A percentile compares a stretch with the other conserved stretches of the same genome.
Conservation (phyloP, 2,329 filamentous ascomycete species). For the Aphanocladium album region DNA sequence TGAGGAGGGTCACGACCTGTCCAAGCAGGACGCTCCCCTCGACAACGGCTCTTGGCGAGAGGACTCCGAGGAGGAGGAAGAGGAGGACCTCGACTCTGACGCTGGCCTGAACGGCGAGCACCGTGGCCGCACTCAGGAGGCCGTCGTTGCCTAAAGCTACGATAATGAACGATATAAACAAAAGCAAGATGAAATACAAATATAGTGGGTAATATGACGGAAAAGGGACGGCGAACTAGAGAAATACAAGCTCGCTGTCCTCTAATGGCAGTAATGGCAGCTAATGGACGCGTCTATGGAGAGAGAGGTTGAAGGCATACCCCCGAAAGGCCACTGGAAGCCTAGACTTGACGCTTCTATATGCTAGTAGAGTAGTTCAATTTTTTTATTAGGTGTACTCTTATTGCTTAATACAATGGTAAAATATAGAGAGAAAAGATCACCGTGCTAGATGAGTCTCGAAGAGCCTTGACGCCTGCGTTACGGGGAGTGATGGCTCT, state of each 20-base stretch:
- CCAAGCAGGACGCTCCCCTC: slow-evolving; percentile 72
- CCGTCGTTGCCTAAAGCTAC: slow-evolving; percentile 37
- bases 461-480: background rate
- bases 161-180: slow-evolving; percentile 2
- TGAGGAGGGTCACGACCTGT: slow-evolving; percentile 75
- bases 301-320: slow-evolving; percentile 12
- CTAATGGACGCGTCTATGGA: background rate
- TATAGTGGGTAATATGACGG: slow-evolving; percentile 6
- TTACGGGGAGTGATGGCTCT: background rate
- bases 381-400: slow-evolving; percentile 18
- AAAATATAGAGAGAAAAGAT: background rate
- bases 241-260: slow-evolving; percentile 3
- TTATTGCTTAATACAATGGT: slow-evolving; percentile 24
- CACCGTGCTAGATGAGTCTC: background rate
- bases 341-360: slow-evolving; percentile 10
- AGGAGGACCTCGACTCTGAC: slow-evolving; percentile 56
- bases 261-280: slow-evolving; percentile 11
- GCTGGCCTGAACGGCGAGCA: slow-evolving; percentile 50
- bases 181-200: slow-evolving; percentile 3
- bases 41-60: slow-evolving; percentile 78
- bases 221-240: slow-evolving; percentile 5
- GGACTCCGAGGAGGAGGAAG: slow-evolving; percentile 61
- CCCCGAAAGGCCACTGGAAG: slow-evolving; percentile 5
- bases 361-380: slow-evolving; percentile 10
- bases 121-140: slow-evolving; percentile 51